These are phyloP conservation scores for Plectosphaerella cucumerina DNA, from an alignment of 2,329 filamentous ascomycete genomes.

Conservation along the genomic window DNA sequence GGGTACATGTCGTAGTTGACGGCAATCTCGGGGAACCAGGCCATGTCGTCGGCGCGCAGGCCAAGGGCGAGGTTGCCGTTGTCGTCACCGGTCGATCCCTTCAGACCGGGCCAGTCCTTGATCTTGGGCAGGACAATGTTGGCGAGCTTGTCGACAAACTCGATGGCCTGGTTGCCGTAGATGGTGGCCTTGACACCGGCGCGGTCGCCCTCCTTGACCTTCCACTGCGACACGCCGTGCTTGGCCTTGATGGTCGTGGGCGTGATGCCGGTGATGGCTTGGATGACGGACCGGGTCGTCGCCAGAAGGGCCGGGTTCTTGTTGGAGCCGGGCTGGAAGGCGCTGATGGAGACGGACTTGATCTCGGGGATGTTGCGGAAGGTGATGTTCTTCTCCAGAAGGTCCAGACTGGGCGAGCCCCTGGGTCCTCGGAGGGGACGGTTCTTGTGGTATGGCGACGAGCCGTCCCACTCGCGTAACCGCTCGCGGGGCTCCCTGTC, in stretches of 20 bases:
- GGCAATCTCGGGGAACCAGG: constrained; percentile 89
- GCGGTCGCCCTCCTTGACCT: constrained; percentile 65
- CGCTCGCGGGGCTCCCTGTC: constrained; percentile 53
- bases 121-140: constrained; percentile 90
- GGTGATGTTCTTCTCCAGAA: constrained; percentile 69
- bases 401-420: constrained; percentile 66
- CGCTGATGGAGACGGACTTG: constrained; percentile 75
- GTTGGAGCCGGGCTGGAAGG: constrained; percentile 64
- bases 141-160: constrained; percentile 87
- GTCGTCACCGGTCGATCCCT: constrained; percentile 68
- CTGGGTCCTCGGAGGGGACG: constrained; percentile 79
- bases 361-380: constrained; percentile 86
- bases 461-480: constrained; percentile 81
- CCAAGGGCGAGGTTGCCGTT: constrained; percentile 86
- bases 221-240: constrained; percentile 70
- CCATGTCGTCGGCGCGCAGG: constrained; percentile 68
- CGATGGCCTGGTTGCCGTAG: constrained; percentile 74
- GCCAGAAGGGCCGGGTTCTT: constrained; percentile 73
- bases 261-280: constrained; percentile 78
- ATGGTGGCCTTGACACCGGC: constrained; percentile 75
- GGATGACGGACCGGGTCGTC: constrained; percentile 77
- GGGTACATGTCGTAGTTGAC: constrained; percentile 81
- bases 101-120: constrained; percentile 84
- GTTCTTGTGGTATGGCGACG: constrained; percentile 92
- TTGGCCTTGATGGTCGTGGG: constrained; percentile 67